These are phyloP conservation scores for Dendrobium catenatum DNA, from an alignment of 106 monocot species.

Conservation along the genomic window DNA sequence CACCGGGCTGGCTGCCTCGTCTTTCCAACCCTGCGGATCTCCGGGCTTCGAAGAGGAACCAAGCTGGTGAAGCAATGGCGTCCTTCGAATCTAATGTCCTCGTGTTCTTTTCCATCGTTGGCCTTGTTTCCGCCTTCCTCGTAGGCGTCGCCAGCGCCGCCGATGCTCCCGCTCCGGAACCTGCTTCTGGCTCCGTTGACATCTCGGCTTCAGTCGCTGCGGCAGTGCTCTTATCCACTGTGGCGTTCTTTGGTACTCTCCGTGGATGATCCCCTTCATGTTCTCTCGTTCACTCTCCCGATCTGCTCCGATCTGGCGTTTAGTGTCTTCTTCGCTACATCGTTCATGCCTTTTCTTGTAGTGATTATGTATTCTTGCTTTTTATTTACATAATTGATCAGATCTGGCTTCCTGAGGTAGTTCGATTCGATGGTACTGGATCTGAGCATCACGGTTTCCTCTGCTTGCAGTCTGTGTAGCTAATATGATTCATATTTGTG, in stretches of 20 bases:
- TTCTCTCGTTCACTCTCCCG: background rate
- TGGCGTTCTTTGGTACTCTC: background rate
- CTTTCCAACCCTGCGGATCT: background rate
- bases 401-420: background rate
- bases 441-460: background rate
- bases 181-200: background rate
- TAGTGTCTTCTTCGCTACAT: background rate
- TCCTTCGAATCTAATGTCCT: background rate
- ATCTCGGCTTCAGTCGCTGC: background rate
- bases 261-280: background rate
- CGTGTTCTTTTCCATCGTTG: background rate
- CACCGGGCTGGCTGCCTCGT: background rate
- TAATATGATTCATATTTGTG: background rate
- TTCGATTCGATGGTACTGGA: background rate
- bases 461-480: background rate
- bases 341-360: background rate
- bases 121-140: background rate
- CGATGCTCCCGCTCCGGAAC: background rate
- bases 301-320: constrained; percentile 1
- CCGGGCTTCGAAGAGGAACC: background rate
- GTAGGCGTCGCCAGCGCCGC: background rate
- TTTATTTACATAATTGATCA: background rate
- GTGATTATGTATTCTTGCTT: background rate
- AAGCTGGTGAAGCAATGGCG: background rate
- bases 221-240: background rate